Evolutionary conservation across 2,329 filamentous ascomycete species (phyloP).

Genomic region (Dactylellina cionopaga): DNA sequence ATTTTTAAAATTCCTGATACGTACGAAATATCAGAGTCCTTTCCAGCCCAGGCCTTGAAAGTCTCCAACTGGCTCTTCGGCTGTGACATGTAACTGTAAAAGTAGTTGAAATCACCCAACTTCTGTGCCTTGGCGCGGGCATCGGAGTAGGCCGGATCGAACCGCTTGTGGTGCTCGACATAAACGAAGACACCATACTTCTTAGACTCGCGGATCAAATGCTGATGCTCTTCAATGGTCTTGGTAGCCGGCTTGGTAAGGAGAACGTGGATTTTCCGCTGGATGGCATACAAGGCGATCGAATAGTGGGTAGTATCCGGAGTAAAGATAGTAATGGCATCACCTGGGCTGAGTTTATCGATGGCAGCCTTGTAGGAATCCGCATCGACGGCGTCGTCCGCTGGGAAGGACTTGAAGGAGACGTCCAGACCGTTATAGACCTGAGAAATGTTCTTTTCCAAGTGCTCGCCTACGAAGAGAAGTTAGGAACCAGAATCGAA

Average conservation of each 20-base stretch:
- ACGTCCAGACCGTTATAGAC: slow-evolving; percentile 91
- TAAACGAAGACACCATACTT: slow-evolving; percentile 87
- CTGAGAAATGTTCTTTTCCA: slow-evolving; percentile 85
- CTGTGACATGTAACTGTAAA: slow-evolving; percentile 96
- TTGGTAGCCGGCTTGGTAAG: slow-evolving; percentile 95
- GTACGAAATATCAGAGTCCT: slow-evolving; percentile 79
- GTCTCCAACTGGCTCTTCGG: slow-evolving; percentile 91
- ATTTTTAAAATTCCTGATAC: too few relatives aligned
- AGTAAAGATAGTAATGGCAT: slow-evolving; percentile 95
- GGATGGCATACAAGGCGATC: slow-evolving; percentile 90
- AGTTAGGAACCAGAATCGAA: too few relatives aligned
- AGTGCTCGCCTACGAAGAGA: slow-evolving; percentile 69
- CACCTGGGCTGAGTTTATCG: slow-evolving; percentile 80
- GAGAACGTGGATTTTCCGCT: slow-evolving; percentile 86
- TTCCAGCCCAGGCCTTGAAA: slow-evolving; percentile 92
- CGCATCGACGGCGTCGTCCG: slow-evolving; percentile 76
- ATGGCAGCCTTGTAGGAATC: slow-evolving; percentile 90
- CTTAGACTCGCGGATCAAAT: slow-evolving; percentile 76
- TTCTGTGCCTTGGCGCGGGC: slow-evolving; percentile 78
- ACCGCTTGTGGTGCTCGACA: slow-evolving; percentile 96
- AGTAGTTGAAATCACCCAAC: slow-evolving; percentile 96
- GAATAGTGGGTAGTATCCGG: slow-evolving; percentile 92
- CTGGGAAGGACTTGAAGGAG: slow-evolving; percentile 83
- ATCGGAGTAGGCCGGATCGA: slow-evolving; percentile 90
- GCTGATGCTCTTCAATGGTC: slow-evolving; percentile 79